These are phyloP conservation scores for Aphanomyces cochlioides DNA, from an alignment of 352 stramenopile genomes.

Conservation along the genomic window DNA sequence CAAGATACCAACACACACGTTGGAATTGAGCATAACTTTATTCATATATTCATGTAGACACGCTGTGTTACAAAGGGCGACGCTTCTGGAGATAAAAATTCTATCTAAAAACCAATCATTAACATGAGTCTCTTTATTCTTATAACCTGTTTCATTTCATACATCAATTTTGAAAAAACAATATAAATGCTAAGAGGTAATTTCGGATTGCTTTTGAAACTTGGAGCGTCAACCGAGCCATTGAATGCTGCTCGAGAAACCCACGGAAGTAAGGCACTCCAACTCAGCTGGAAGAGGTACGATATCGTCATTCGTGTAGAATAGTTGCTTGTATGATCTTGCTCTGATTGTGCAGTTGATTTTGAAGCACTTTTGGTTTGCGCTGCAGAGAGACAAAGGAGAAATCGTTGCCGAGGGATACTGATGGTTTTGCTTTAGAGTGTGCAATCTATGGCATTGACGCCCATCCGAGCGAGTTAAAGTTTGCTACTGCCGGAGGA, in stretches of 20 bases:
- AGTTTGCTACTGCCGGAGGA: conserved; percentile 77
- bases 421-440: conserved; percentile 34
- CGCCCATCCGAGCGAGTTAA: conserved; percentile 60
- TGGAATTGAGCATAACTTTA: too few species aligned
- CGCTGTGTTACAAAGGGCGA: neutral
- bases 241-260: conserved; percentile 79
- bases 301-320: neutral
- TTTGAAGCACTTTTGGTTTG: too few species aligned
- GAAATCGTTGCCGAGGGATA: too few species aligned
- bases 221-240: conserved; percentile 17
- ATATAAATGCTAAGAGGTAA: conserved; percentile 20
- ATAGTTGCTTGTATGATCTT: too few species aligned
- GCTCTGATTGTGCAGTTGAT: too few species aligned
- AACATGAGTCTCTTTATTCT: neutral
- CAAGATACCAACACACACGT: too few species aligned
- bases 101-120: too few species aligned
- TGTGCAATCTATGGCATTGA: conserved; percentile 83
- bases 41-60: too few species aligned
- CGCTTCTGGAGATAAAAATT: neutral
- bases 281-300: conserved; percentile 56
- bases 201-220: conserved; percentile 11
- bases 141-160: conserved; percentile 33
- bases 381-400: too few species aligned
- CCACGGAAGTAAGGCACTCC: conserved; percentile 66
- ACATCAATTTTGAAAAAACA: conserved; percentile 19